phyloP scores from a whole-genome alignment of 208 protist genomes.

The Trypanosoma platydactyli region DNA sequence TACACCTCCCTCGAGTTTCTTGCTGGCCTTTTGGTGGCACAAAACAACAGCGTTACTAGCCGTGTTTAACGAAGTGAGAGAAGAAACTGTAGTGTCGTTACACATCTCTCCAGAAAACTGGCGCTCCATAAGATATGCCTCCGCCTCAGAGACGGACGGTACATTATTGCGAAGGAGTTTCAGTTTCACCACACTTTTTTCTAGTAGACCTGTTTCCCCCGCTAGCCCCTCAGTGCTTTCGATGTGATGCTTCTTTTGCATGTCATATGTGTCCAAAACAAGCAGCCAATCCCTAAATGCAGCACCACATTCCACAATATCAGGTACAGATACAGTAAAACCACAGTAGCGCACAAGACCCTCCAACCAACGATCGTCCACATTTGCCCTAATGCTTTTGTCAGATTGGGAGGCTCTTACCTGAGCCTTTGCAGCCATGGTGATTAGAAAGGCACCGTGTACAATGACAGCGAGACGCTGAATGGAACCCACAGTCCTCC shows the following conservation, averaged over 20 bases:
- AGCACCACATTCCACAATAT: conserved; percentile 60
- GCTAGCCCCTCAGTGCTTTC: not conserved
- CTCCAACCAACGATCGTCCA: conserved; percentile 59
- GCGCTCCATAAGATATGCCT: conserved; percentile 19
- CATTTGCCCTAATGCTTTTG: conserved; percentile 7
- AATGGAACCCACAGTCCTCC: not conserved
- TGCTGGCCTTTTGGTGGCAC: not conserved
- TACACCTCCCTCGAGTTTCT: not conserved
- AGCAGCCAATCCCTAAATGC: conserved; percentile 52
- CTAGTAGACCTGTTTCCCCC: not conserved
- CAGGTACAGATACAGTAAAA: conserved; percentile 47
- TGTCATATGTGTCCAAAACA: conserved; percentile 23
- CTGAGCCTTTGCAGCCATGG: conserved; percentile 70
- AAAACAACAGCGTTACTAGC: not conserved
- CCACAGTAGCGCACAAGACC: conserved; percentile 61
- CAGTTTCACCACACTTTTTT: not conserved
- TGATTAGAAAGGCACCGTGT: conserved; percentile 72
- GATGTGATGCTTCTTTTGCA: conserved; percentile 15
- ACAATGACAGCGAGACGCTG: conserved; percentile 48
- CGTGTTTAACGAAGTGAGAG: not conserved
- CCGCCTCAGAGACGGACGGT: conserved; percentile 19
- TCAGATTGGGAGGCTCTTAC: conserved; percentile 27
- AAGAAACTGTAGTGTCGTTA: not conserved
- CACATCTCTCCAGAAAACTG: conserved; percentile 6
- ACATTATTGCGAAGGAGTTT: conserved; percentile 22